phyloP scores from a whole-genome alignment of 192 early-diverging fungal genomes.

The Linnemannia exigua region DNA sequence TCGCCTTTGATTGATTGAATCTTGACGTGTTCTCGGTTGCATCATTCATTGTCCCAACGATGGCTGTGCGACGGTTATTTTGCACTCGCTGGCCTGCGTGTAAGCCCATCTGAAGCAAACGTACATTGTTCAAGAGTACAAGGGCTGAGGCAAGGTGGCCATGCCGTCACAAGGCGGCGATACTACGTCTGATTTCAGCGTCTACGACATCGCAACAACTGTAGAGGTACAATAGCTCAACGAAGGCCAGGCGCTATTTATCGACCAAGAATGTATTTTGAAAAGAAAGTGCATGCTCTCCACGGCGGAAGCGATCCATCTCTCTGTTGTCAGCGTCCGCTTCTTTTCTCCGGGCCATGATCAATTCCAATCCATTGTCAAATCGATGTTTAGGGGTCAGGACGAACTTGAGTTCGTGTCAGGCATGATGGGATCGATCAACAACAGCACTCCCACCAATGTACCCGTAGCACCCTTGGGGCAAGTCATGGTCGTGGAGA shows the following conservation, averaged over 20 bases:
- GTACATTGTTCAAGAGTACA: neutral
- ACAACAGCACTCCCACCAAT: neutral
- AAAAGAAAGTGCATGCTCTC: neutral
- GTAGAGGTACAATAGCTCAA: too few relatives aligned
- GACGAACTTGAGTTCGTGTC: constrained; percentile 20
- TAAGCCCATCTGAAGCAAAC: too few relatives aligned
- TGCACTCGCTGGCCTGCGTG: too few relatives aligned
- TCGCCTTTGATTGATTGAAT: neutral
- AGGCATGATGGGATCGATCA: constrained; percentile 13
- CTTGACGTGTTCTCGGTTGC: neutral
- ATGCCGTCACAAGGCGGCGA: neutral
- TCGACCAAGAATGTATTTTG: too few relatives aligned
- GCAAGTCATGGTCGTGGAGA: neutral
- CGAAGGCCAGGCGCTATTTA: too few relatives aligned
- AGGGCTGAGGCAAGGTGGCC: constrained; percentile 5
- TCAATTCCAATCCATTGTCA: neutral
- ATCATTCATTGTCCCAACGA: neutral
- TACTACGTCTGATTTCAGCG: too few relatives aligned
- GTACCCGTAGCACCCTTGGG: neutral
- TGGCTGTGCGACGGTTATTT: neutral
- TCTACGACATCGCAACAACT: too few relatives aligned
- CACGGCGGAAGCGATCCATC: neutral
- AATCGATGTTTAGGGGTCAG: neutral
- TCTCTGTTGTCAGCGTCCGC: constrained; percentile 3
- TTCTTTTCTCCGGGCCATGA: neutral